Base-by-base conservation (phyloP, 2,329 filamentous ascomycete species). In the Arthrobotrys pseudoclavata region DNA sequence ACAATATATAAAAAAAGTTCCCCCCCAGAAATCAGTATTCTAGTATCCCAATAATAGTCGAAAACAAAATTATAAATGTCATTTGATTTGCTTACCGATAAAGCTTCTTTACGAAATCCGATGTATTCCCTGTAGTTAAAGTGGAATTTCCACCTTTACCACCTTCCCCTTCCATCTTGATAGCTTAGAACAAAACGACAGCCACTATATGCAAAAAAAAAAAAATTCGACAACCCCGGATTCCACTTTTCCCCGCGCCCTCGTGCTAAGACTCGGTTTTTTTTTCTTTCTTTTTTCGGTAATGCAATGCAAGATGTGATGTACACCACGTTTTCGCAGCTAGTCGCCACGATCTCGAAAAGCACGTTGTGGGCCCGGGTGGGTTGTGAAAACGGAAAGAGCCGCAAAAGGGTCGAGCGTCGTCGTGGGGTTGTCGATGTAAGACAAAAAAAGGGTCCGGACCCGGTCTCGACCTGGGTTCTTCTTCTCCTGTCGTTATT, bases 91-190 rank as follows among this genome's bases (percentile, higher is more conserved):
- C 67, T 37, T 60, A 77, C 74, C 74, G 74, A 64, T 77, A 77
- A n/a, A 77, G 62, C 18, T 77, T 77, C 48, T 77, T 77, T n/a
- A 77, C 74, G 61, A 77, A 77, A 29, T 77, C 74, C n/a, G 74
- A 68, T n/a, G 42, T 67, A 37, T 67, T 67, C 34, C 74, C 74
- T 10, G 70, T 29, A 31, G 9, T 22, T 15, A 68, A n/a, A 6
- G 53, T 29, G 37, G 67, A n/a, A 34, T 22, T 40, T 9, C 57
- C 60, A 26, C 68, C 60, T 69, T 69, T 60, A 42, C 55, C 20
- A 40, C 34, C 18, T 24, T 60, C 55, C 31, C 55, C 55, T 7
- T 60, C 55, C 55, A 60, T 60, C 1, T 42, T 24, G 31, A 50
- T 24, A 50, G 18, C 10, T 50, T 24, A 24, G n/a, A 60, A 29